Evolutionary conservation across 2,329 filamentous ascomycete genomes (phyloP).

Genomic region (Ceratocystis huliohia): DNA sequence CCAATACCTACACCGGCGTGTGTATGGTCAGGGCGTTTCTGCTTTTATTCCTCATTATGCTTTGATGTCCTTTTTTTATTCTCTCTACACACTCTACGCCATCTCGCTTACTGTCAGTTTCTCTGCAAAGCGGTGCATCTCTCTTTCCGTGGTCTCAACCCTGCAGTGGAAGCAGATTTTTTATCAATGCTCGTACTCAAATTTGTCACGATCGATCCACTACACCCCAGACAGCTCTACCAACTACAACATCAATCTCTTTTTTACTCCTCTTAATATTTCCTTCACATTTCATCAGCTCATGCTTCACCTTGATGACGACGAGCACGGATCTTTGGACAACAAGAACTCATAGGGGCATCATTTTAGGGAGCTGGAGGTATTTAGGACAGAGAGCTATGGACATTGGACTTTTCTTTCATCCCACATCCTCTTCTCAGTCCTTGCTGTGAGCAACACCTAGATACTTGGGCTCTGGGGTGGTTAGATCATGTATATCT

Average conservation of each 20-base stretch:
- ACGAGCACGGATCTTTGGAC: background rate
- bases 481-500: background rate
- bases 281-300: background rate
- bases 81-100: background rate
- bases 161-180: background rate
- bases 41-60: slow-evolving; percentile 1
- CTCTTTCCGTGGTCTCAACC: background rate
- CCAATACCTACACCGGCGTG: slow-evolving; percentile 14
- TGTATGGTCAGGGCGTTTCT: slow-evolving; percentile 15
- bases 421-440: background rate
- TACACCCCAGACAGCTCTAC: background rate
- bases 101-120: background rate
- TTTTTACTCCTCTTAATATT: background rate
- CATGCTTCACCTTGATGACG: background rate
- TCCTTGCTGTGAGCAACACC: background rate
- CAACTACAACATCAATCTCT: background rate
- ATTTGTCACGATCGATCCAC: background rate
- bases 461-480: slow-evolving; percentile 25
- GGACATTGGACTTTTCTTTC: background rate
- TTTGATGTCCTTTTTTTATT: background rate
- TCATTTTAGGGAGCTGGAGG: slow-evolving; percentile 1
- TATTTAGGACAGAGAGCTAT: slow-evolving; percentile 3
- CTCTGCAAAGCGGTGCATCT: background rate
- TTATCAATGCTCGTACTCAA: background rate
- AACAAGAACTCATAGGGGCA: background rate